phyloP scores from a whole-genome alignment of 208 protist species.

The Porcisia deanei region DNA sequence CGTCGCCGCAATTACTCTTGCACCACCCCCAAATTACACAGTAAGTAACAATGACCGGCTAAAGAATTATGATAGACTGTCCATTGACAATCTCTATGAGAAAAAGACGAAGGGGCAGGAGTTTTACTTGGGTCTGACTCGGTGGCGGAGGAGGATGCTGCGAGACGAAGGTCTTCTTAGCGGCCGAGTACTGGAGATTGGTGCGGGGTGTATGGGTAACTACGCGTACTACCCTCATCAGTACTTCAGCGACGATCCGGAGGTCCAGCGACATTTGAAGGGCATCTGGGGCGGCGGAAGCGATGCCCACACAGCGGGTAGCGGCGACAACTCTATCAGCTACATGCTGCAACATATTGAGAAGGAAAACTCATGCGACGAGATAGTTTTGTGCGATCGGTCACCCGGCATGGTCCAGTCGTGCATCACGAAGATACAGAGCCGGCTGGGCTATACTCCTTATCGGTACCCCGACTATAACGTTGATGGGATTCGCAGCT shows the following conservation, averaged over 20 bases:
- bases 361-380: slow-evolving; percentile 46
- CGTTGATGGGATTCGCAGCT: slow-evolving; percentile 35
- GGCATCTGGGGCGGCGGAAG: slow-evolving; percentile 1
- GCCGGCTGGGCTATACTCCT: slow-evolving; percentile 61
- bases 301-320: background rate
- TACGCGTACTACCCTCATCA: slow-evolving; percentile 56
- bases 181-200: slow-evolving; percentile 84
- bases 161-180: slow-evolving; percentile 59
- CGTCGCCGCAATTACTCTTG: slow-evolving; percentile 60
- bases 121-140: slow-evolving; percentile 80
- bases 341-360: slow-evolving; percentile 35
- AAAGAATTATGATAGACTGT: slow-evolving; percentile 68
- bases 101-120: slow-evolving; percentile 82
- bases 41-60: slow-evolving; percentile 78
- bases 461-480: slow-evolving; percentile 87
- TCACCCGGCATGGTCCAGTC: slow-evolving; percentile 76
- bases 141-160: slow-evolving; percentile 72
- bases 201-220: slow-evolving; percentile 80
- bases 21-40: slow-evolving; percentile 65
- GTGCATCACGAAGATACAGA: slow-evolving; percentile 49
- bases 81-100: slow-evolving; percentile 73
- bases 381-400: slow-evolving; percentile 82
- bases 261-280: slow-evolving; percentile 37
- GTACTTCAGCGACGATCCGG: slow-evolving; percentile 43
- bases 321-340: slow-evolving; percentile 27